A percentile compares a stretch with the other conserved stretches of the same genome.
Evolutionary conservation across 2,329 filamentous ascomycete species (phyloP).

Genomic region (Colletotrichum orbiculare): DNA sequence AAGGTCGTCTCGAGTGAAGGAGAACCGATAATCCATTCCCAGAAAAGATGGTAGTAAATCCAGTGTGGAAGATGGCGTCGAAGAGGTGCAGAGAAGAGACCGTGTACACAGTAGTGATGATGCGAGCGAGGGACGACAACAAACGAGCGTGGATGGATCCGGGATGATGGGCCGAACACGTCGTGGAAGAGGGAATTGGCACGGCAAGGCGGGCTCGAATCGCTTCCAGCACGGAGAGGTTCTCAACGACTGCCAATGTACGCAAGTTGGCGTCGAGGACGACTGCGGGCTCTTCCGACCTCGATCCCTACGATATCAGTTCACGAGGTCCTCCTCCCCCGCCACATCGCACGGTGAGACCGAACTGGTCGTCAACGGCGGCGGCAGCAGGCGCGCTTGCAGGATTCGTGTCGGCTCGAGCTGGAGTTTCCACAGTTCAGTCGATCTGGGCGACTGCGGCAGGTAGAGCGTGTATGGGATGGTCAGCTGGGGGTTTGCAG

Average conservation of each 20-base stretch:
- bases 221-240: conserved; percentile 2
- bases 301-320: conserved; percentile 48
- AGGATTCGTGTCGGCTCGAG: conserved; percentile 31
- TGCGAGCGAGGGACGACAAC: conserved; percentile 12
- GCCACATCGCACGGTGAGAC: conserved; percentile 56
- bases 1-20: conserved; percentile 71
- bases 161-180: conserved; percentile 11
- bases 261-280: conserved; percentile 28
- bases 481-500: conserved; percentile 14
- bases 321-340: conserved; percentile 54
- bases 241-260: background rate
- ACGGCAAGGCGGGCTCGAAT: conserved; percentile 13
- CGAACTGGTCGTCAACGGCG: conserved; percentile 33
- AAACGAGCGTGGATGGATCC: conserved; percentile 25
- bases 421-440: conserved; percentile 19
- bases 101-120: no score
- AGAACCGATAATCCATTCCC: conserved; percentile 74
- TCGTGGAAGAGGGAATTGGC: conserved; percentile 16
- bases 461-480: conserved; percentile 12
- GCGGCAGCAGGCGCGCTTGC: conserved; percentile 36
- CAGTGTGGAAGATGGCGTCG: background rate
- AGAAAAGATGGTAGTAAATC: conserved; percentile 27
- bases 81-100: background rate
- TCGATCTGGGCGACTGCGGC: conserved; percentile 32
- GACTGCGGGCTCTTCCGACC: conserved; percentile 42